phyloP scores from a whole-genome alignment of 768 basidiomycete genomes.

The Inosperma sp. region DNA sequence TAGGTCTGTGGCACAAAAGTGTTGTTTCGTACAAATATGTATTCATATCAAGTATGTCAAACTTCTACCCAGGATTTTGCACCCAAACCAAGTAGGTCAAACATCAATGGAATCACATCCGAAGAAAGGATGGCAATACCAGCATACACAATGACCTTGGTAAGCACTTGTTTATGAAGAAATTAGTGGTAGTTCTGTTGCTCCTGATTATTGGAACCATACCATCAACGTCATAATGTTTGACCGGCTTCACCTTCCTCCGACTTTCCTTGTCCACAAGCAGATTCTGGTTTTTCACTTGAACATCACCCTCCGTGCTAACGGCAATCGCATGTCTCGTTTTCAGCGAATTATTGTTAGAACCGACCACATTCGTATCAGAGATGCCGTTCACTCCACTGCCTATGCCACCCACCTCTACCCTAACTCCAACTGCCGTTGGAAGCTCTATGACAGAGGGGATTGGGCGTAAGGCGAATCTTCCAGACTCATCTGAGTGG shows the following conservation, averaged over 20 bases:
- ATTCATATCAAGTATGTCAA: no score
- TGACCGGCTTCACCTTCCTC: constrained; percentile 40
- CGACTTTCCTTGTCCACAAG: constrained; percentile 29
- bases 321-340: constrained; percentile 39
- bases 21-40: no score
- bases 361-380: constrained; percentile 25
- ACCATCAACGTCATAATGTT: constrained; percentile 88
- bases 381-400: constrained; percentile 29
- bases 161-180: constrained; percentile 52
- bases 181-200: no score
- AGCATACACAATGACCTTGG: constrained; percentile 85
- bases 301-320: constrained; percentile 13
- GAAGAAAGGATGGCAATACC: constrained; percentile 74
- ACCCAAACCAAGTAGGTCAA: constrained; percentile 68
- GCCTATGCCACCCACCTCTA: constrained; percentile 44
- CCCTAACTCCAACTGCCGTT: constrained; percentile 37
- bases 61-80: constrained; percentile 31
- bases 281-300: constrained; percentile 17
- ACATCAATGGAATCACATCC: constrained; percentile 61
- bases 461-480: constrained; percentile 58
- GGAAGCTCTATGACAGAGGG: constrained; percentile 86
- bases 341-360: constrained; percentile 53
- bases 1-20: no score
- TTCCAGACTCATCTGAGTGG: constrained; percentile 30
- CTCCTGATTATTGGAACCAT: constrained; percentile 4